Percentiles rank a stretch among this genome's conserved stretches.
phyloP scores from a whole-genome alignment of 73 alveolate species.

The Blepharisma japonicum region DNA sequence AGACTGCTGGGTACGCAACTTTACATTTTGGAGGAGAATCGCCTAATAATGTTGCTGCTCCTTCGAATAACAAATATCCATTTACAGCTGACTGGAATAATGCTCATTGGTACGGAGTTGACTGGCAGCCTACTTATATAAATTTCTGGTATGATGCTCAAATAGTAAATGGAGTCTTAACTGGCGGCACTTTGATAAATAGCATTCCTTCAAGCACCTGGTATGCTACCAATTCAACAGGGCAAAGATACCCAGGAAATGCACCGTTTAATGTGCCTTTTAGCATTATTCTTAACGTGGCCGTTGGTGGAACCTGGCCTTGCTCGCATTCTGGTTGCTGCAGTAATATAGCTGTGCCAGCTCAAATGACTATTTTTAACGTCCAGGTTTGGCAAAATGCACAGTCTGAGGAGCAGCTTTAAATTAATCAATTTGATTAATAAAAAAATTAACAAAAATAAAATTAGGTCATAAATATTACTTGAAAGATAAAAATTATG shows the following conservation, averaged over 20 bases:
- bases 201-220: background rate
- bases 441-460: no score
- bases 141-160: constrained; percentile 28
- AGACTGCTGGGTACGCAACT: constrained; percentile 4
- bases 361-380: constrained; percentile 11
- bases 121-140: constrained; percentile 19
- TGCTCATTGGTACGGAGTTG: constrained; percentile 24
- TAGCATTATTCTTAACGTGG: background rate
- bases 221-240: background rate
- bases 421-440: no score
- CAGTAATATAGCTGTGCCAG: constrained; percentile 2
- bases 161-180: constrained; percentile 25
- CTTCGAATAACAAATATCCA: background rate
- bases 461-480: no score
- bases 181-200: background rate
- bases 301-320: constrained; percentile 28
- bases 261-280: constrained; percentile 6
- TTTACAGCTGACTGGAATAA: constrained; percentile 23
- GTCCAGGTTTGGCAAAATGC: constrained; percentile 23
- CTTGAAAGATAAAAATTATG: no score
- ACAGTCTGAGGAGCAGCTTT: no score
- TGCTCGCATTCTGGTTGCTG: background rate
- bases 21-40: constrained; percentile 34
- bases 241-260: background rate
- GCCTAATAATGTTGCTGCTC: background rate